A percentile compares a stretch with the other conserved stretches of the same genome.
Evolutionary conservation across 1,139 yeast species (phyloP).

Genomic region (Candida neerlandica): DNA sequence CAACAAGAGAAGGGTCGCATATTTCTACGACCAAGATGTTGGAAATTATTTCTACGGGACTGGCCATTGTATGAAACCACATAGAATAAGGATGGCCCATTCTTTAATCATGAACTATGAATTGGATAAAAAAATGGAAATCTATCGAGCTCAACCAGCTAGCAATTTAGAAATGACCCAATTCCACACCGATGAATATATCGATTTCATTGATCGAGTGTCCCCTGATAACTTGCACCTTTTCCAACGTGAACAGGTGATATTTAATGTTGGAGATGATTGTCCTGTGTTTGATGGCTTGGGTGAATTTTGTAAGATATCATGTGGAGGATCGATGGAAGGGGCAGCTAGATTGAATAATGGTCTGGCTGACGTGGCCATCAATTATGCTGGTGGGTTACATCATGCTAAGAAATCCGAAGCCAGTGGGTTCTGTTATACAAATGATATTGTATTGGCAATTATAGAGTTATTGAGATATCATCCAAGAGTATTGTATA

Average conservation of each 20-base stretch:
- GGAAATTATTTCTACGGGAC: slow-evolving; percentile 98
- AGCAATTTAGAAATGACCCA: slow-evolving; percentile 98
- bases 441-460: slow-evolving; percentile 91
- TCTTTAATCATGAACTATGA: slow-evolving; percentile 97
- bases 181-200: slow-evolving; percentile 96
- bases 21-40: slow-evolving; percentile 72
- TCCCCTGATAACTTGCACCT: slow-evolving; percentile 92
- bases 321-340: slow-evolving; percentile 92
- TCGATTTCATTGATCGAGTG: slow-evolving; percentile 89
- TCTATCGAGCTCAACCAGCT: slow-evolving; percentile 95
- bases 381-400: slow-evolving; percentile 96
- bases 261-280: slow-evolving; percentile 96
- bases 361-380: slow-evolving; percentile 91
- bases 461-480: slow-evolving; percentile 80
- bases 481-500: slow-evolving; percentile 89
- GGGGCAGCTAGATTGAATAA: slow-evolving; percentile 85
- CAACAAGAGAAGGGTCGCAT: slow-evolving; percentile 47
- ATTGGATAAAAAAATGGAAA: slow-evolving; percentile 94
- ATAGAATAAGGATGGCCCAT: slow-evolving; percentile 98
- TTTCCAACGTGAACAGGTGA: slow-evolving; percentile 89
- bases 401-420: slow-evolving; percentile 96
- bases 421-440: slow-evolving; percentile 94
- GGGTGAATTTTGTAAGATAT: slow-evolving; percentile 84
- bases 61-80: slow-evolving; percentile 99
- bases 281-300: slow-evolving; percentile 97